Evolutionary conservation across 2,329 filamentous ascomycete genomes (phyloP).

Genomic region (Exophiala dermatitidis): DNA sequence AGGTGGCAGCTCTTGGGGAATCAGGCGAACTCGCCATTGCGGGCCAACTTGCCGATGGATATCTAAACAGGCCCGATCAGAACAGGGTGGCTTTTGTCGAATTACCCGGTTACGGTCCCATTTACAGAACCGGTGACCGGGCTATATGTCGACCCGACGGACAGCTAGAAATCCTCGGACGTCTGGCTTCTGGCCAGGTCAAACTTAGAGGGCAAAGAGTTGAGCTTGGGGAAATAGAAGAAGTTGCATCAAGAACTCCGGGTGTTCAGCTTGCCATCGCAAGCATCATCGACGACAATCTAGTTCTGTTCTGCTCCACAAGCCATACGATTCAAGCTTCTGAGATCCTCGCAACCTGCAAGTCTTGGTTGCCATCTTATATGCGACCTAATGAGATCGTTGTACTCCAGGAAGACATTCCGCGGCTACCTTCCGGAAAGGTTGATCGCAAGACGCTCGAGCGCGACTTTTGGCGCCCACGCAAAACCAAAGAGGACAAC

Average conservation of each 20-base stretch:
- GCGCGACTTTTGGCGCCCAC: conserved; percentile 21
- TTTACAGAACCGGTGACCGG: conserved; percentile 83
- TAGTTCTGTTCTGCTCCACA: conserved; percentile 68
- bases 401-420: conserved; percentile 53
- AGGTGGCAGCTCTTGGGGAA: conserved; percentile 57
- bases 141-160: conserved; percentile 62
- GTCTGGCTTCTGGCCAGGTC: conserved; percentile 72
- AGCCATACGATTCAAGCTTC: conserved; percentile 38
- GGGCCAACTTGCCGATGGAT: conserved; percentile 73
- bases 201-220: conserved; percentile 80
- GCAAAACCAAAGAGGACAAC: background rate
- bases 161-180: conserved; percentile 72
- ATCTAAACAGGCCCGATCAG: conserved; percentile 73
- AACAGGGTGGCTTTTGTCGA: conserved; percentile 65
- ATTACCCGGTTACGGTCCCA: conserved; percentile 54
- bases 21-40: conserved; percentile 75
- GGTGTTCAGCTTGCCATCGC: conserved; percentile 61
- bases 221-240: conserved; percentile 71
- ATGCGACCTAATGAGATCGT: conserved; percentile 76
- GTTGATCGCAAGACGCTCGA: conserved; percentile 63
- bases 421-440: conserved; percentile 75
- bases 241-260: conserved; percentile 54
- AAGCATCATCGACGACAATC: conserved; percentile 56
- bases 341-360: conserved; percentile 54
- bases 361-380: conserved; percentile 68